phyloP scores from a whole-genome alignment of 2,329 filamentous ascomycete genomes.

The Colletotrichum sp. region DNA sequence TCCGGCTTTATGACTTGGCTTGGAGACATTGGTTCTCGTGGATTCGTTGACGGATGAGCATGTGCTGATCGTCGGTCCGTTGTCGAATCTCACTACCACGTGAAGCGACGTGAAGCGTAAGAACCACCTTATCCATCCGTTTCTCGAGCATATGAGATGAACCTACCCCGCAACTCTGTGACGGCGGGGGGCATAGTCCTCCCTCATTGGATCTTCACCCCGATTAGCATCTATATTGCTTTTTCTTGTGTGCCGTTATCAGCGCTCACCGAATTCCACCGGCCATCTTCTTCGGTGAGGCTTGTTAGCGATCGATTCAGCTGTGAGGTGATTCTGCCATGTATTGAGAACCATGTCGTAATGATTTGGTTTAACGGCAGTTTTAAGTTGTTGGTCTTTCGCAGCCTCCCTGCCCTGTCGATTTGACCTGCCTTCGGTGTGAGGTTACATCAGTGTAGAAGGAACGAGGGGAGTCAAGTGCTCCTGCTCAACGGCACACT shows the following conservation, averaged over 20 bases:
- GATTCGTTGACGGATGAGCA: neutral
- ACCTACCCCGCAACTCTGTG: neutral
- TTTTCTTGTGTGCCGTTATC: neutral
- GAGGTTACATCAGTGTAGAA: neutral
- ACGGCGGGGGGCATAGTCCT: no score
- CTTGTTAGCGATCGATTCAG: rapidly evolving
- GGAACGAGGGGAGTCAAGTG: rapidly evolving
- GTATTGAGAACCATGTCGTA: rapidly evolving
- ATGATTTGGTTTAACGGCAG: neutral
- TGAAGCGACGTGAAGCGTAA: neutral
- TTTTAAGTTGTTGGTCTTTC: neutral
- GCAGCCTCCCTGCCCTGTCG: neutral
- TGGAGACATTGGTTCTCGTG: neutral
- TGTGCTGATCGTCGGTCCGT: neutral
- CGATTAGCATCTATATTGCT: neutral
- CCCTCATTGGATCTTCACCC: neutral
- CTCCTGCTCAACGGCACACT: neutral
- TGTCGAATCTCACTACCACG: neutral
- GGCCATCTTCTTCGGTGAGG: rapidly evolving
- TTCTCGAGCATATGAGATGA: neutral
- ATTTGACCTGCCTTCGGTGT: rapidly evolving
- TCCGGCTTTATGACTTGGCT: neutral
- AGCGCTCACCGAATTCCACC: neutral
- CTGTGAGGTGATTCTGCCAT: neutral
- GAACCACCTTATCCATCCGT: neutral